Evolutionary conservation across 257 asterid species (phyloP).

Genomic region (Anisodus acutangulus): DNA sequence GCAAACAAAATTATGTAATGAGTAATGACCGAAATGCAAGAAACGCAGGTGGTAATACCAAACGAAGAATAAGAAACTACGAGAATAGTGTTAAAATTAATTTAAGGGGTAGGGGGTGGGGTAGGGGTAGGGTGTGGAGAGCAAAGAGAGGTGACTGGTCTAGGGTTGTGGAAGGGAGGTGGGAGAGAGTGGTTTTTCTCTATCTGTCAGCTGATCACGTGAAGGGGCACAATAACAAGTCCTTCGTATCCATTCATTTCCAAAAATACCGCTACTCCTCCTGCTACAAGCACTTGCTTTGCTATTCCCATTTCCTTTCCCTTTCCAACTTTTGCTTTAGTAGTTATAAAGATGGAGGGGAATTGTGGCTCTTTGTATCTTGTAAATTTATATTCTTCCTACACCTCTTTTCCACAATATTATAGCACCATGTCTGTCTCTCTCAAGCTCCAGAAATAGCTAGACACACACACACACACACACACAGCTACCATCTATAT

Average conservation of each 20-base stretch:
- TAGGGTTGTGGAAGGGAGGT: constrained; percentile 10
- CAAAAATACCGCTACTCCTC: constrained; percentile 20
- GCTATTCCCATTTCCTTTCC: constrained; percentile 24
- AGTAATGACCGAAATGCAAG: too few relatives aligned
- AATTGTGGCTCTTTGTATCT: background rate
- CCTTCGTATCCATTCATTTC: background rate
- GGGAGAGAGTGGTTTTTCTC: background rate
- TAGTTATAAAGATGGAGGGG: background rate
- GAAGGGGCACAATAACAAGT: constrained; percentile 4
- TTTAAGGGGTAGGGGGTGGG: background rate
- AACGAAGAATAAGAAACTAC: too few relatives aligned
- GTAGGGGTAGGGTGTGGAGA: background rate
- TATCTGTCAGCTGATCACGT: constrained; percentile 20
- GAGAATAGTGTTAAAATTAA: too few relatives aligned
- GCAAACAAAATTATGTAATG: too few relatives aligned
- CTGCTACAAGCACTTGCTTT: background rate
- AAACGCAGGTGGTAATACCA: too few relatives aligned
- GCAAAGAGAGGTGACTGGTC: background rate
- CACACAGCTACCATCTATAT: background rate
- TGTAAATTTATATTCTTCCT: background rate
- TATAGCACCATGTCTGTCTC: background rate
- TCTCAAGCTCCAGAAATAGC: constrained; percentile 12
- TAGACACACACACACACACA: background rate
- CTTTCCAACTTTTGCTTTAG: background rate
- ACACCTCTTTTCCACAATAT: background rate